Conservation (phyloP, 2,329 filamentous ascomycete species). For the Phoma sp. region DNA sequence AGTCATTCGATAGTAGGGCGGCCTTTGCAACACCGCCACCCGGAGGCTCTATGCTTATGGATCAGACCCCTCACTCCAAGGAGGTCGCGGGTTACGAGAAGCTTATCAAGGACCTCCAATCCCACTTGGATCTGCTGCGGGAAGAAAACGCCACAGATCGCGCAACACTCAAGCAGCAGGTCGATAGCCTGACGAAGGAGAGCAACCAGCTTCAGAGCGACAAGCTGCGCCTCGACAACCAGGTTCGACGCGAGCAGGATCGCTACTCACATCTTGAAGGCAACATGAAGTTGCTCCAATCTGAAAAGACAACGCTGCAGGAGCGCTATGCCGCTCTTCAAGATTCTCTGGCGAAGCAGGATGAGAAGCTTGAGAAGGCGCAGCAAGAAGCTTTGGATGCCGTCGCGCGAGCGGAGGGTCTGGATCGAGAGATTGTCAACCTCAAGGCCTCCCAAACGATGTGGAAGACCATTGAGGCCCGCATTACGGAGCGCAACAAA, state of each 20-base stretch:
- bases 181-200: constrained; percentile 79
- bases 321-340: constrained; percentile 78
- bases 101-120: constrained; percentile 84
- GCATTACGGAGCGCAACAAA: constrained; percentile 88
- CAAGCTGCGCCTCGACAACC: constrained; percentile 77
- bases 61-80: constrained; percentile 57
- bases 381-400: constrained; percentile 92
- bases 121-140: constrained; percentile 87
- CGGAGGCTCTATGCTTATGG: constrained; percentile 42
- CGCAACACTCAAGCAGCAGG: constrained; percentile 81
- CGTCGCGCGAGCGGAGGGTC: constrained; percentile 78
- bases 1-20: constrained; percentile 25
- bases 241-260: constrained; percentile 80
- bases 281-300: constrained; percentile 83
- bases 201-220: constrained; percentile 84
- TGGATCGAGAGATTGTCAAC: constrained; percentile 89
- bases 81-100: constrained; percentile 75
- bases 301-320: constrained; percentile 84
- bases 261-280: constrained; percentile 88
- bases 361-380: constrained; percentile 86
- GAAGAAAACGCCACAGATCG: constrained; percentile 84
- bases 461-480: constrained; percentile 91
- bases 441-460: constrained; percentile 93
- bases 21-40: constrained; percentile 52
- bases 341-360: constrained; percentile 86